phyloP scores from a whole-genome alignment of 768 basidiomycete genomes.

The Termitomyces sp. region DNA sequence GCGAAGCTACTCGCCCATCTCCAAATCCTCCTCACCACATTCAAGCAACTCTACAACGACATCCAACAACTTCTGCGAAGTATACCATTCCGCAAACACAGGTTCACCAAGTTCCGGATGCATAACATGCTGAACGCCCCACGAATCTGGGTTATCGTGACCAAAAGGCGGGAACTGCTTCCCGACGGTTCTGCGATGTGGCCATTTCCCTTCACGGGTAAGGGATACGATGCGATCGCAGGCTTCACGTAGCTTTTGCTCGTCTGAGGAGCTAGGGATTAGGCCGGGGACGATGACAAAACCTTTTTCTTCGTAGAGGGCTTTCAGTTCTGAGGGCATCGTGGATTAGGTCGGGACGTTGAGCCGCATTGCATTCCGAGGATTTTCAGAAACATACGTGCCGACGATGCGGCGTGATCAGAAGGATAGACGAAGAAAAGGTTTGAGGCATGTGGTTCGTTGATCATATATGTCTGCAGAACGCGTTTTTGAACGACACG shows the following conservation, averaged over 20 bases:
- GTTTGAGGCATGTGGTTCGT: background rate
- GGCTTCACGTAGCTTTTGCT: conserved; percentile 40
- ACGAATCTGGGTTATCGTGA: conserved; percentile 54
- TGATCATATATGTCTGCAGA: background rate
- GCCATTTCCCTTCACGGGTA: conserved; percentile 59
- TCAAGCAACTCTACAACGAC: conserved; percentile 42
- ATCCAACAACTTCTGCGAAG: conserved; percentile 40
- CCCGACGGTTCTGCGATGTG: conserved; percentile 64
- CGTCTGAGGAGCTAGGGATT: conserved; percentile 26
- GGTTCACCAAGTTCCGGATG: conserved; percentile 63
- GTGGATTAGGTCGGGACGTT: background rate
- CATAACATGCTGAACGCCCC: conserved; percentile 83
- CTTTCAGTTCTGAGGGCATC: conserved; percentile 30
- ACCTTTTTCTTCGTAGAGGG: conserved; percentile 54
- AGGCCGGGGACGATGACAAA: conserved; percentile 60
- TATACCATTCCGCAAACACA: conserved; percentile 64
- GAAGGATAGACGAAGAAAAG: background rate
- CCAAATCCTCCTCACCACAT: conserved; percentile 53
- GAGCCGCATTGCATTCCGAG: background rate
- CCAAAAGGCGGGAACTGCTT: conserved; percentile 76
- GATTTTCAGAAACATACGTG: background rate
- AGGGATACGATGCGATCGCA: conserved; percentile 42
- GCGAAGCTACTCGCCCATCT: conserved; percentile 53
- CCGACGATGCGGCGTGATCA: background rate
- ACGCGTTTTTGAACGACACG: too few relatives aligned